Evolutionary conservation across 176 grass and related monocot genomes (phyloP), one percentile per base, ranked within the genome.

Genomic region (Alloteropsis semialata): DNA sequence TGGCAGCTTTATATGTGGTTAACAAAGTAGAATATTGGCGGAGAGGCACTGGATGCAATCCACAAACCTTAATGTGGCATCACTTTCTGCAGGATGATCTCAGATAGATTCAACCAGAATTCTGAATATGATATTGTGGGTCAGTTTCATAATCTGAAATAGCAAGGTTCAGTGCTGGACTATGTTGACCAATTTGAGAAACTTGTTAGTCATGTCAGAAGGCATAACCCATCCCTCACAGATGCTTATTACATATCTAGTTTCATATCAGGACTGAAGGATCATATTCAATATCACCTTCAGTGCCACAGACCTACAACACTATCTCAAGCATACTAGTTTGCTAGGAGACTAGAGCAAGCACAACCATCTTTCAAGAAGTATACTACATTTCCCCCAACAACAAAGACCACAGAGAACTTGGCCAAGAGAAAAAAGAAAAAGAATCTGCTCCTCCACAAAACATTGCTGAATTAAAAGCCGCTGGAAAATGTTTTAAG

Each of bases 1-100:
- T 45, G 0, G 67, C 0, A 6, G 11, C 28, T 0, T 2, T 16
- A 0, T 70, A 45, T 2, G 0, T 45, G 0, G 8, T 6, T 1
- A 10, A n/a, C 0, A 7, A 13, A 3, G 41, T 4, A 2, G 24
- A 44, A 0, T 43, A 7, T 3, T 70, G 39, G 67, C 45, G 41
- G n/a, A 44, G 67, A 5, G 21, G 67, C 0, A 70, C 12, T 7
- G 68, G 68, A 0, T 62, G 58, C 2, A 30, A 32, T 17, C 5
- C 58, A 2, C 2, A 22, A 1, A n/a, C 8, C 0, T 3, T 67
- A 0, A 7, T 8, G 0, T 28, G 43, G 42, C 13, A 17, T 17
- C 15, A 8, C n/a, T 29, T 14, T 27, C 1, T 17, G 42, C 3
- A 17, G 42, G 0, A 6, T 62, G 14, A 1, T 62, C 1, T 27